phyloP scores from a whole-genome alignment of 495 filamentous ascomycete species.

The Lepidopterella palustris region DNA sequence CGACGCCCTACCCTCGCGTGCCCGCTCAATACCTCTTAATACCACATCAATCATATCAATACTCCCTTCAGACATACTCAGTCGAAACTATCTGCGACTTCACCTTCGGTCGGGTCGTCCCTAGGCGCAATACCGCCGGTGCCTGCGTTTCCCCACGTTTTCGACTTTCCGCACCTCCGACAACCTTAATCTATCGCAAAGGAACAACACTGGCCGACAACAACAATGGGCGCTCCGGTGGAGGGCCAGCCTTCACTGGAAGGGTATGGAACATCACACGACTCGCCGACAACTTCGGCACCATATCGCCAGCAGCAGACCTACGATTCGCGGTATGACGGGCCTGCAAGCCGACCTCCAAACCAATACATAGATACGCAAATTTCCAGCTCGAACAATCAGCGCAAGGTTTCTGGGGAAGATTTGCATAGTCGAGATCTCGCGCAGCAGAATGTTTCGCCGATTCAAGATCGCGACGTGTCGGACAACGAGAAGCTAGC shows the following conservation, averaged over 20 bases:
- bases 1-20: background rate
- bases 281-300: background rate
- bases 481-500: background rate
- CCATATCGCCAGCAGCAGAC: background rate
- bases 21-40: background rate
- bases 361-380: background rate
- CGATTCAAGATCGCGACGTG: background rate
- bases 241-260: slow-evolving; percentile 29
- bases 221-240: slow-evolving; percentile 28
- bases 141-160: background rate
- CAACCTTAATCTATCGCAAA: background rate
- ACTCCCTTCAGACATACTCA: background rate
- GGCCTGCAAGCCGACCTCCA: background rate
- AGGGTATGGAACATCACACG: slow-evolving; percentile 12
- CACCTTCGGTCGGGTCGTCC: background rate
- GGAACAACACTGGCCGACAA: background rate
- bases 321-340: slow-evolving; percentile 16
- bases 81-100: background rate
- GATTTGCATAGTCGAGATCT: background rate
- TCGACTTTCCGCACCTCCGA: background rate
- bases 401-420: background rate
- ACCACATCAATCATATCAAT: background rate
- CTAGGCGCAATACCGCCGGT: background rate
- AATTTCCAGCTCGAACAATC: background rate
- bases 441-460: background rate